phyloP scores from a whole-genome alignment of 2,329 filamentous ascomycete genomes.

The Arthrobotrys iridis region DNA sequence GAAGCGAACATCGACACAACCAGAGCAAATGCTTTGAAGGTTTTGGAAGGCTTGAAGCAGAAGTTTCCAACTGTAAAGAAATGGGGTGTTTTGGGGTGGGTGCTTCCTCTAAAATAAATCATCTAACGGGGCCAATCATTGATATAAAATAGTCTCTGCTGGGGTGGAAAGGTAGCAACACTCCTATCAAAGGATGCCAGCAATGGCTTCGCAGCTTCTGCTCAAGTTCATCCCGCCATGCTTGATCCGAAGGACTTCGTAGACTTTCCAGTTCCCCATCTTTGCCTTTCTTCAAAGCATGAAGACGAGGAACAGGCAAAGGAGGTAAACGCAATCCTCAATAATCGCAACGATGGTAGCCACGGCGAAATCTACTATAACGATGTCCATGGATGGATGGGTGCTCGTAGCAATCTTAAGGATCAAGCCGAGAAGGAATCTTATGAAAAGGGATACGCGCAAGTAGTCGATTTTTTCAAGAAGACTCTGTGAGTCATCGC shows the following conservation, averaged over 20 bases:
- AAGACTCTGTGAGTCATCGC: conserved; percentile 29
- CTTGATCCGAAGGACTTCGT: conserved; percentile 19
- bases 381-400: conserved; percentile 47
- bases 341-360: conserved; percentile 13
- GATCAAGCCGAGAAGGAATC: conserved; percentile 17
- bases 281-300: conserved; percentile 41
- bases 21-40: conserved; percentile 7
- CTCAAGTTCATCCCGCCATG: conserved; percentile 39
- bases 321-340: conserved; percentile 1
- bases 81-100: conserved; percentile 50
- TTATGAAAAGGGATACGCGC: conserved; percentile 34
- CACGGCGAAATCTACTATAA: conserved; percentile 18
- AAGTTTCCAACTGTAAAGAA: conserved; percentile 32
- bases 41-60: conserved; percentile 32
- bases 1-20: conserved; percentile 17
- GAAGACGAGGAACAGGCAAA: conserved; percentile 13
- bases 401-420: conserved; percentile 42
- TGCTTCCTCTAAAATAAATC: not conserved
- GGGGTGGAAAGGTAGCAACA: conserved; percentile 46
- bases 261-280: conserved; percentile 19
- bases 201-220: conserved; percentile 19
- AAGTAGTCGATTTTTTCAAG: conserved; percentile 49
- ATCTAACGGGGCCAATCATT: not conserved
- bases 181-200: conserved; percentile 1
- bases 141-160: conserved; percentile 25